Evolutionary conservation across 225 moss, liverwort and hornwort species (phyloP), one percentile per base, ranked within the genome.

Genomic region (Ulota crispa): DNA sequence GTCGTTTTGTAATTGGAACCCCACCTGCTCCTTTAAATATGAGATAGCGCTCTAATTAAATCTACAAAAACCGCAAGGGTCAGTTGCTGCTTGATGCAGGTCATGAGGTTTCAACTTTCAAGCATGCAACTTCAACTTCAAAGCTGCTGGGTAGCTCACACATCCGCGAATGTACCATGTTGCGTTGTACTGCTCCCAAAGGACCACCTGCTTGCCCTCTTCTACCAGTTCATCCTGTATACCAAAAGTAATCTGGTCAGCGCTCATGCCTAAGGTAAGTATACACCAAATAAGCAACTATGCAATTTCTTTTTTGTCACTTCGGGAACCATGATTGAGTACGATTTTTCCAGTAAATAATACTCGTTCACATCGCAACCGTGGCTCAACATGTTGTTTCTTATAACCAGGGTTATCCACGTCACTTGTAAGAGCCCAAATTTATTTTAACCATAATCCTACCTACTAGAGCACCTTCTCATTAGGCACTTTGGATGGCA

Each of bases 81-180:
- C 37, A 74, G 43, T 47, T 27, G 47, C 82, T 79, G 36, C 42
- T 54, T 79, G 81, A 81, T 75, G 65, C 70, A 81, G 30, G 63
- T 74, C 56, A 26, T 18, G 20, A 31, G 6, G 8, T 41, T 39
- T 50, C 28, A 23, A 54, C 13, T 28, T 70, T 86, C 83, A 83
- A 27, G 57, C 52, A 47, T 70, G 69, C 60, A 59, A 64, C 83
- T 87, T 82, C 19, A 79, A 77, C 83, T 87, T 82, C 19, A 79
- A 77, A 47, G 81, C 75, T 21, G 63, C 70, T 32, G 84, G 86
- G 78, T 84, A 90, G 75, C 88, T 88, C 66, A 88, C 68, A 23
- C 88, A 90, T 63, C 88, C 88, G 12, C 86, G 78, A 77, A 90
- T 88, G 61, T 90, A 90, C 90, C 90, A 90, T 36, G 90, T 90